A percentile compares a stretch with the other conserved stretches of the same genome.
phyloP scores from a whole-genome alignment of 148 eudicot genomes.

The Gaultheria prostrata region DNA sequence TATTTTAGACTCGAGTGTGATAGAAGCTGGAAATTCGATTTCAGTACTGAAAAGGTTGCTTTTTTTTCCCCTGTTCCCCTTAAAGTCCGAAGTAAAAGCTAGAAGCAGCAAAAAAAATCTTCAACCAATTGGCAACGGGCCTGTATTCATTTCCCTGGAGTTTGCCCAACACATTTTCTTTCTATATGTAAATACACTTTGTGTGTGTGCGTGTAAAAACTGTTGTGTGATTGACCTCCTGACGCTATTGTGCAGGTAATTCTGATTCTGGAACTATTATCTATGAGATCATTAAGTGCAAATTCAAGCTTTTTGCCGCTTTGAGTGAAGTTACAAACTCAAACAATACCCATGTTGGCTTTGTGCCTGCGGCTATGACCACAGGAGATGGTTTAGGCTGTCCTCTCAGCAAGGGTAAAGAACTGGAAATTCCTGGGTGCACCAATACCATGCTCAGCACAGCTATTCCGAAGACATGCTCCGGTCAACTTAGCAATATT shows the following conservation, averaged over 20 bases:
- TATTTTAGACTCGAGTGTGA: background rate
- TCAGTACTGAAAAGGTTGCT: background rate
- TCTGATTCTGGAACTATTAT: conserved; percentile 34
- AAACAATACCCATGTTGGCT: conserved; percentile 7
- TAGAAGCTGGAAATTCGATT: background rate
- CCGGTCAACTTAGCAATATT: conserved; percentile 6
- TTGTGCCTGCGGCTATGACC: background rate
- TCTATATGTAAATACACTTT: background rate
- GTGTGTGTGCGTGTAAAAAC: background rate
- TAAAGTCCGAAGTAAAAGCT: background rate
- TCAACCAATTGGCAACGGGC: background rate
- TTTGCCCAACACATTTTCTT: background rate
- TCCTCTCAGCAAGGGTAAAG: conserved; percentile 16
- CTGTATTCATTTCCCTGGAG: background rate
- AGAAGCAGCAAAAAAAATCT: background rate
- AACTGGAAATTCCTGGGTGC: conserved; percentile 15
- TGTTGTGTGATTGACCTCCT: background rate
- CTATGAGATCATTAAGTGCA: conserved; percentile 53
- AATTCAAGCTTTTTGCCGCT: conserved; percentile 32
- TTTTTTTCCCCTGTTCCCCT: background rate
- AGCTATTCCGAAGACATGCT: conserved; percentile 14
- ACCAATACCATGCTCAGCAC: conserved; percentile 1
- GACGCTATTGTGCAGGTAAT: conserved; percentile 32
- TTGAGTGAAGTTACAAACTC: conserved; percentile 21
- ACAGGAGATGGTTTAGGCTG: conserved; percentile 10